phyloP scores from a whole-genome alignment of 768 basidiomycete genomes.

The Kwoniella botswanensis region DNA sequence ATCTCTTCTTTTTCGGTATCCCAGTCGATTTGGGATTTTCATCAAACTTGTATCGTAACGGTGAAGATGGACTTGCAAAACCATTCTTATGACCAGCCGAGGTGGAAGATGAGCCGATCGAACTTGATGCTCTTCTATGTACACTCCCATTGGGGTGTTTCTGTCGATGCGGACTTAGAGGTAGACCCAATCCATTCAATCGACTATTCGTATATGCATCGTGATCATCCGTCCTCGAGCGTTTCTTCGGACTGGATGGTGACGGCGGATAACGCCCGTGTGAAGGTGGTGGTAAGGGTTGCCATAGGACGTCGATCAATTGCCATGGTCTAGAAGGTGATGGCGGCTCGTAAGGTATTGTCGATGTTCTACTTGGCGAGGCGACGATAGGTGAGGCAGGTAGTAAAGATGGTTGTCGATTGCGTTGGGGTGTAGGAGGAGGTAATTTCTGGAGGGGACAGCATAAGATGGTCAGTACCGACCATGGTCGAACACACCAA shows the following conservation, averaged over 20 bases:
- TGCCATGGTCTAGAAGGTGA: conserved; percentile 53
- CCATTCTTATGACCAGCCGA: background rate
- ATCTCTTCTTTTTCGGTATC: conserved; percentile 40
- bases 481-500: no score
- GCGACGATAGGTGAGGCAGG: conserved; percentile 31
- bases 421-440: conserved; percentile 33
- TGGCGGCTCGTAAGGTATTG: conserved; percentile 44
- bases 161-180: conserved; percentile 6
- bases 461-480: no score
- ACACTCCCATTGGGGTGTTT: background rate
- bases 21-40: background rate
- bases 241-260: conserved; percentile 43
- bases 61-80: conserved; percentile 18
- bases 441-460: conserved; percentile 19
- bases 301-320: conserved; percentile 53
- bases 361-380: conserved; percentile 21
- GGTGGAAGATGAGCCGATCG: background rate
- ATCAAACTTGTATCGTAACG: conserved; percentile 18
- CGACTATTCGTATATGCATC: conserved; percentile 7
- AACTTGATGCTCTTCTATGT: conserved; percentile 30
- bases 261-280: conserved; percentile 29
- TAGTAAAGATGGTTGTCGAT: conserved; percentile 19
- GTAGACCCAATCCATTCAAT: conserved; percentile 17
- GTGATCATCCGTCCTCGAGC: conserved; percentile 32
- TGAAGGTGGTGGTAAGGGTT: conserved; percentile 51